phyloP scores from a whole-genome alignment of 2,329 filamentous ascomycete genomes.

The Gaeumannomyces sp. region DNA sequence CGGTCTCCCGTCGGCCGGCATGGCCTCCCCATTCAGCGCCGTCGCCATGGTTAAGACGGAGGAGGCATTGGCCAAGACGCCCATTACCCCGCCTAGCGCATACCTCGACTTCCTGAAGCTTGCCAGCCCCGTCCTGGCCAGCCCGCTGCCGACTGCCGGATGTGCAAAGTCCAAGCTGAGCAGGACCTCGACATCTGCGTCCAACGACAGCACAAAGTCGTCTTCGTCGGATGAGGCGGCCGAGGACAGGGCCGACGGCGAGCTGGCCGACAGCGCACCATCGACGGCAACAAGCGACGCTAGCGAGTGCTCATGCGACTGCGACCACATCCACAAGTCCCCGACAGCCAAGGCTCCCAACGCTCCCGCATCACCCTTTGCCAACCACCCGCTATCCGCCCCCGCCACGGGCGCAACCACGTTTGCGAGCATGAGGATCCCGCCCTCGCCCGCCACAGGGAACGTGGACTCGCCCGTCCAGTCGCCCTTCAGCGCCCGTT shows the following conservation, averaged over 20 bases:
- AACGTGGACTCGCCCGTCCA: conserved; percentile 61
- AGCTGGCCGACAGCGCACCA: conserved; percentile 35
- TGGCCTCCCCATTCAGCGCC: conserved; percentile 35
- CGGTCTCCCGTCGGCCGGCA: conserved; percentile 30
- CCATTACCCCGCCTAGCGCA: conserved; percentile 82
- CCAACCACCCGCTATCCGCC: conserved; percentile 50
- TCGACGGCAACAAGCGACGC: conserved; percentile 51
- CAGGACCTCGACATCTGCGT: conserved; percentile 18
- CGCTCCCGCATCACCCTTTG: conserved; percentile 44
- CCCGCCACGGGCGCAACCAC: conserved; percentile 53
- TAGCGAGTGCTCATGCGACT: conserved; percentile 52
- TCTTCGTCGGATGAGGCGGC: conserved; percentile 30
- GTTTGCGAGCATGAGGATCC: conserved; percentile 66
- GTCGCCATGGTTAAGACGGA: conserved; percentile 59
- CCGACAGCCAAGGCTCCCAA: conserved; percentile 30
- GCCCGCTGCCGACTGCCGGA: conserved; percentile 20
- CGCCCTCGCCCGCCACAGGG: conserved; percentile 66
- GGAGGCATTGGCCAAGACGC: conserved; percentile 64
- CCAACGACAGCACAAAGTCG: conserved; percentile 30
- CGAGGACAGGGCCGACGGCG: conserved; percentile 19
- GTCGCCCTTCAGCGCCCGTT: conserved; percentile 69
- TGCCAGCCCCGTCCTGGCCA: conserved; percentile 26
- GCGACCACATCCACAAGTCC: conserved; percentile 45
- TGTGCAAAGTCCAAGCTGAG: conserved; percentile 20
- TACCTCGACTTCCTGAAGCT: conserved; percentile 92